These are phyloP conservation scores for Lepidium africanum DNA, from an alignment of 345 rosid genomes.

Conservation along the genomic window DNA sequence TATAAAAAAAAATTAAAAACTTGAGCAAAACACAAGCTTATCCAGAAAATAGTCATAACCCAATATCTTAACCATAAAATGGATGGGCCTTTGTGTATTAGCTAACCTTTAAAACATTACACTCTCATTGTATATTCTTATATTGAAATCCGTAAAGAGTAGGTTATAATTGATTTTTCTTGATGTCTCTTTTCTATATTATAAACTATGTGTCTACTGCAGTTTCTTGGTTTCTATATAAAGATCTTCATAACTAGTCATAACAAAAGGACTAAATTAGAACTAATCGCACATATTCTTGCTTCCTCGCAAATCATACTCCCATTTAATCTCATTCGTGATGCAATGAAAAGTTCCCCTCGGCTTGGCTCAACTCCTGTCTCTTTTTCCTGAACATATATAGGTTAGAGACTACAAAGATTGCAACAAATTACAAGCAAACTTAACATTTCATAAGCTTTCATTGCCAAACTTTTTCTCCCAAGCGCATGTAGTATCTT, in stretches of 20 bases:
- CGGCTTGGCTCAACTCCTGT: not conserved
- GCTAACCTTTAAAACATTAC: not conserved
- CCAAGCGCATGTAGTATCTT: too few species aligned
- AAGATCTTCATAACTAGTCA: not conserved
- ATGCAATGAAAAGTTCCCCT: not conserved
- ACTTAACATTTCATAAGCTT: too few species aligned
- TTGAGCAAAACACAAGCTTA: too few species aligned
- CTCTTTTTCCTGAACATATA: not conserved
- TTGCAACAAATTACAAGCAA: too few species aligned
- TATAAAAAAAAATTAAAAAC: too few species aligned
- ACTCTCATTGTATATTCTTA: not conserved
- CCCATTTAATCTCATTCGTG: not conserved
- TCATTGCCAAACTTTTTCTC: too few species aligned
- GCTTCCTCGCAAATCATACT: not conserved
- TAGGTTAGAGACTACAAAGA: too few species aligned
- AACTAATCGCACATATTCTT: not conserved
- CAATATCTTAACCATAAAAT: conserved; percentile 71
- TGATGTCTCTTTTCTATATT: not conserved
- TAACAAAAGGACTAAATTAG: too few species aligned
- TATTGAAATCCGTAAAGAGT: not conserved
- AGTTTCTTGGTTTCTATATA: not conserved
- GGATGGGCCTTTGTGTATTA: conserved; percentile 96
- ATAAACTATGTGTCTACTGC: not conserved
- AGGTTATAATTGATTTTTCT: conserved; percentile 5
- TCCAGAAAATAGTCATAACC: too few species aligned